A percentile compares a stretch with the other conserved stretches of the same genome.
These are phyloP conservation scores for Metschnikowia similis DNA, from an alignment of 805 yeast species.

Conservation along the genomic window DNA sequence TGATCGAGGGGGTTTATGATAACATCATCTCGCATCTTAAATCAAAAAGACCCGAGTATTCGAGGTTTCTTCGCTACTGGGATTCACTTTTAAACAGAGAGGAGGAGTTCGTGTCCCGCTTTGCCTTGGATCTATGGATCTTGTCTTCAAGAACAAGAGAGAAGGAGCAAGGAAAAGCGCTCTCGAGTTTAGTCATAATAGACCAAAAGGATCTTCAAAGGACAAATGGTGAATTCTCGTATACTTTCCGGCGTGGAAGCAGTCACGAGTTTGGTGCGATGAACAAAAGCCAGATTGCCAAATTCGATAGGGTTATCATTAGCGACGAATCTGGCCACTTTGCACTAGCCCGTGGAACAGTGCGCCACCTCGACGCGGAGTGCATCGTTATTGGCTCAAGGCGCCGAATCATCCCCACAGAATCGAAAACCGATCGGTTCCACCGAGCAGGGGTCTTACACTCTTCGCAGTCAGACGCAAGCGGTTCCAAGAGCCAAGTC, in stretches of 20 bases:
- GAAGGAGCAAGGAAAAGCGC: constrained; percentile 50
- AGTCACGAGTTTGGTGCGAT: constrained; percentile 14
- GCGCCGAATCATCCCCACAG: constrained; percentile 47
- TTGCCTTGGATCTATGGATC: constrained; percentile 68
- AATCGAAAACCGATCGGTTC: constrained; percentile 40
- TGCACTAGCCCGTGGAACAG: constrained; percentile 61
- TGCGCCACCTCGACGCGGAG: constrained; percentile 41
- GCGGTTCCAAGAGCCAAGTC: constrained; percentile 4
- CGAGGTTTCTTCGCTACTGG: constrained; percentile 67
- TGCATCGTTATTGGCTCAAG: constrained; percentile 48
- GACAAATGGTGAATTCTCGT: constrained; percentile 30
- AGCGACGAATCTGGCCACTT: constrained; percentile 82
- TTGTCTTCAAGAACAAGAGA: constrained; percentile 59
- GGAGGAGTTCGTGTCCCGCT: constrained; percentile 50
- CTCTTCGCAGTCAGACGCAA: constrained; percentile 7
- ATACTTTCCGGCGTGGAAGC: constrained; percentile 44
- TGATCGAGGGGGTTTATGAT: constrained; percentile 45
- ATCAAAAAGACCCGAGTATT: constrained; percentile 34
- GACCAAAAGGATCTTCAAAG: constrained; percentile 19
- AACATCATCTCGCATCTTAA: constrained; percentile 48
- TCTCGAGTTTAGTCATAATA: constrained; percentile 47
- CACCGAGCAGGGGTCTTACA: constrained; percentile 17
- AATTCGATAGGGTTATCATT: constrained; percentile 61
- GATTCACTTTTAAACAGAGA: constrained; percentile 69
- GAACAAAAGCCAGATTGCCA: constrained; percentile 44